phyloP scores from a whole-genome alignment of 495 filamentous ascomycete genomes.

The Tuber umbilicatum region DNA sequence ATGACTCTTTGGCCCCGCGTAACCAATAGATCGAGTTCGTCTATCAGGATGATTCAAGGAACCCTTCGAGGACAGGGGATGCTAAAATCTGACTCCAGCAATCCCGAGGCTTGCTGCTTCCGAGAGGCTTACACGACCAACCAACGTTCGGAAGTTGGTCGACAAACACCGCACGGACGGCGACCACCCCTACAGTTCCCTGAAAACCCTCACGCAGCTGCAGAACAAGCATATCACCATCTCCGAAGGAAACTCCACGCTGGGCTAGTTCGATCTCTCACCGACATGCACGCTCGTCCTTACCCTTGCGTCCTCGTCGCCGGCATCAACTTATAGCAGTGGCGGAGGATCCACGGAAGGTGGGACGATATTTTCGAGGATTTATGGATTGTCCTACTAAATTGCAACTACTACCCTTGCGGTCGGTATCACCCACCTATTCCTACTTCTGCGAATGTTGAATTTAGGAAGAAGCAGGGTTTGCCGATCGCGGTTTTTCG shows the following conservation, averaged over 20 bases:
- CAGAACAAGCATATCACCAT: conserved; percentile 66
- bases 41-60: conserved; percentile 97
- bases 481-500: conserved; percentile 16
- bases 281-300: conserved; percentile 79
- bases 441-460: conserved; percentile 7
- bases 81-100: conserved; percentile 86
- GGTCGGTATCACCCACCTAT: conserved; percentile 43
- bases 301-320: conserved; percentile 57
- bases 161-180: conserved; percentile 46
- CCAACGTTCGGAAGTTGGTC: conserved; percentile 70
- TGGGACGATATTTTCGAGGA: conserved; percentile 44
- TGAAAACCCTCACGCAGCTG: conserved; percentile 70
- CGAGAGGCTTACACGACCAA: conserved; percentile 83
- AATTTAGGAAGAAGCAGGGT: background rate
- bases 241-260: conserved; percentile 62
- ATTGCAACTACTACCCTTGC: conserved; percentile 51
- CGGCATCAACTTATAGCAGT: conserved; percentile 54
- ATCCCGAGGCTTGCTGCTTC: conserved; percentile 81
- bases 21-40: conserved; percentile 94
- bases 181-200: conserved; percentile 65
- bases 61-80: conserved; percentile 81
- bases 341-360: conserved; percentile 17
- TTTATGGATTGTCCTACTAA: conserved; percentile 46
- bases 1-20: conserved; percentile 97
- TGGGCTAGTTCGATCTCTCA: conserved; percentile 60